These are phyloP conservation scores for Venturia asperata DNA, from an alignment of 2,329 filamentous ascomycete species.

Conservation along the genomic window DNA sequence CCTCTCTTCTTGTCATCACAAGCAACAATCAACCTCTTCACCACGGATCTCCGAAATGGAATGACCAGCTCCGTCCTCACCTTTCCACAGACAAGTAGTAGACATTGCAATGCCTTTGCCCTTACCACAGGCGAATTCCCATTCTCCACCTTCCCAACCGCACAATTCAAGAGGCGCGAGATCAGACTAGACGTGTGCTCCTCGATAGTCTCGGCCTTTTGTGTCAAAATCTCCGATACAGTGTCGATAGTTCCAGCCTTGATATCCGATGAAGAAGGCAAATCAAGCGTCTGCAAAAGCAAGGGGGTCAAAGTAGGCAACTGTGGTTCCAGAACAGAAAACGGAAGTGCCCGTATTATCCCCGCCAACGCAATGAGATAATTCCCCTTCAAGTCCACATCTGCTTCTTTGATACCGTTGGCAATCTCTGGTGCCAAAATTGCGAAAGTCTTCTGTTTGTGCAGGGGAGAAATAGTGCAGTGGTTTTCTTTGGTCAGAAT, in stretches of 20 bases:
- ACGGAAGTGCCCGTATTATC: conserved; percentile 53
- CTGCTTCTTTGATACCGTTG: conserved; percentile 43
- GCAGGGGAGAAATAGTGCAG: conserved; percentile 53
- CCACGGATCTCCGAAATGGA: conserved; percentile 50
- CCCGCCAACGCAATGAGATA: conserved; percentile 58
- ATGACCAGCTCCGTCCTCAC: conserved; percentile 47
- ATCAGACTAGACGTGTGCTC: conserved; percentile 54
- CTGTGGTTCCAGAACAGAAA: conserved; percentile 53
- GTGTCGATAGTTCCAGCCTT: conserved; percentile 56
- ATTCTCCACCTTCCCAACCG: conserved; percentile 24
- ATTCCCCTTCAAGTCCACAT: conserved; percentile 46
- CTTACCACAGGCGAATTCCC: conserved; percentile 38
- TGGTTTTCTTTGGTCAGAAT: conserved; percentile 54
- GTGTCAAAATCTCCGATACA: conserved; percentile 50
- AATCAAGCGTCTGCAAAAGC: conserved; percentile 56
- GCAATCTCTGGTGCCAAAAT: conserved; percentile 52
- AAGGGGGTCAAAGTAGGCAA: conserved; percentile 51
- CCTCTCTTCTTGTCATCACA: conserved; percentile 57
- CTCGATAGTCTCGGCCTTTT: conserved; percentile 47
- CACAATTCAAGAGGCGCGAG: conserved; percentile 47
- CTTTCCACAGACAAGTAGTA: conserved; percentile 42
- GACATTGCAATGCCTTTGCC: conserved; percentile 41
- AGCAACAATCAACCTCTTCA: conserved; percentile 47
- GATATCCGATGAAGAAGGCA: conserved; percentile 38
- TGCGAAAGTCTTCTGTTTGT: conserved; percentile 57